Conservation (phyloP, 768 basidiomycete genomes). For the Lentinula guzmanii region DNA sequence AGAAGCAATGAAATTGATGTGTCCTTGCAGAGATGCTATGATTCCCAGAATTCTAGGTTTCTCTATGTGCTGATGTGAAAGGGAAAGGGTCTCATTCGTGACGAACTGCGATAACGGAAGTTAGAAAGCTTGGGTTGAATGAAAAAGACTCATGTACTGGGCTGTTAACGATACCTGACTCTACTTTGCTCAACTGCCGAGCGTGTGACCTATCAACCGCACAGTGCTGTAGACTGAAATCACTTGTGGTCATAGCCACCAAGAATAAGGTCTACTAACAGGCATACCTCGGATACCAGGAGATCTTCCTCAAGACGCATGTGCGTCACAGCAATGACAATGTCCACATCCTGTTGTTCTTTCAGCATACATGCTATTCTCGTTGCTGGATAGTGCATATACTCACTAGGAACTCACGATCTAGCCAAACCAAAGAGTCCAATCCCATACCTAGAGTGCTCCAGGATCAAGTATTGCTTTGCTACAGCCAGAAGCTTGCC, state of each 20-base stretch:
- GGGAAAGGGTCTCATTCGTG: neutral
- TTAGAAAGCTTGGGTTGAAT: conserved; percentile 52
- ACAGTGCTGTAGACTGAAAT: neutral
- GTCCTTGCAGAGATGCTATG: neutral
- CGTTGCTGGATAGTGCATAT: neutral
- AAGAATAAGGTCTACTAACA: neutral
- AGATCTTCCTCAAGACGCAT: neutral
- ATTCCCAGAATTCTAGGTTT: neutral
- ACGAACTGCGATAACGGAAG: conserved; percentile 14
- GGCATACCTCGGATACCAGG: neutral
- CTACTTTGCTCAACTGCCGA: neutral
- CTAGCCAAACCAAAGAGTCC: neutral
- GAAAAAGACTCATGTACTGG: conserved; percentile 7
- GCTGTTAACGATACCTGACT: neutral
- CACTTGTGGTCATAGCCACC: neutral
- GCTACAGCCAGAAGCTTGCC: neutral
- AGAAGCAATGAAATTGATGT: neutral
- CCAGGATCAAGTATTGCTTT: neutral
- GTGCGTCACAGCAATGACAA: neutral
- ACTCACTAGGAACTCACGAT: neutral
- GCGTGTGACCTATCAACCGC: neutral
- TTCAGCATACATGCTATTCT: neutral
- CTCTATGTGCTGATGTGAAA: neutral
- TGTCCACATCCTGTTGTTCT: neutral
- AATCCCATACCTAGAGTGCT: neutral